Conservation (phyloP, 2,329 filamentous ascomycete genomes). For the Hymenoscyphus occultus region DNA sequence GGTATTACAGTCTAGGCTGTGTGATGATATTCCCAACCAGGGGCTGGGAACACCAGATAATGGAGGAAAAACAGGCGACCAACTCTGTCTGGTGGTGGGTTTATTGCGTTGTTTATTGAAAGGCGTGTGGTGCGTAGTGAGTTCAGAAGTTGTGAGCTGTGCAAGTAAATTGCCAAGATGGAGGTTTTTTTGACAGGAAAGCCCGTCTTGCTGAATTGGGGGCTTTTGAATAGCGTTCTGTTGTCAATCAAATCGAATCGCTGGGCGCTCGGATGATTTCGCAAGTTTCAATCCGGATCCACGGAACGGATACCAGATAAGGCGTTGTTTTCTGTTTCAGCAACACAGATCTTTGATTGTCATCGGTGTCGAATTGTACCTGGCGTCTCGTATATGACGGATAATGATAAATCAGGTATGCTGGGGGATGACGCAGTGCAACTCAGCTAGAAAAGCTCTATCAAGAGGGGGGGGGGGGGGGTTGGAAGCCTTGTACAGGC, state of each 20-base stretch:
- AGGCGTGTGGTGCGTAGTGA: neutral
- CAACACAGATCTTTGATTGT: slow-evolving; percentile 2
- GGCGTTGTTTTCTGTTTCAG: neutral
- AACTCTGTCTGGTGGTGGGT: neutral
- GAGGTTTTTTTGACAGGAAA: neutral
- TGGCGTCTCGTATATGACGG: neutral
- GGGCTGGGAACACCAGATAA: neutral
- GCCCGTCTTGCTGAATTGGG: neutral
- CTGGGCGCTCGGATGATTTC: neutral
- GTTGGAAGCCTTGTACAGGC: neutral
- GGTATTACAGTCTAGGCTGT: slow-evolving; percentile 2
- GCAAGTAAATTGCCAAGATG: neutral
- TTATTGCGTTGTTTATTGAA: neutral
- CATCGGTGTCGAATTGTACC: neutral
- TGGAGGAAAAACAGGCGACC: neutral
- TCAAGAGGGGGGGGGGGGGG: neutral
- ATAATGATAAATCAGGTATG: neutral
- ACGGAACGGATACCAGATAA: slow-evolving; percentile 1
- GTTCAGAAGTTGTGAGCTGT: neutral
- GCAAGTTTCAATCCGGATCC: neutral
- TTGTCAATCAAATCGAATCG: neutral
- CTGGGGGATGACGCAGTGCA: slow-evolving; percentile 3
- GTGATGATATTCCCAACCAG: neutral
- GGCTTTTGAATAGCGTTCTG: neutral
- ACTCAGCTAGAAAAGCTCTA: neutral